Base-by-base conservation (phyloP, 495 filamentous ascomycete species). In the Talaromyces adpressus region DNA sequence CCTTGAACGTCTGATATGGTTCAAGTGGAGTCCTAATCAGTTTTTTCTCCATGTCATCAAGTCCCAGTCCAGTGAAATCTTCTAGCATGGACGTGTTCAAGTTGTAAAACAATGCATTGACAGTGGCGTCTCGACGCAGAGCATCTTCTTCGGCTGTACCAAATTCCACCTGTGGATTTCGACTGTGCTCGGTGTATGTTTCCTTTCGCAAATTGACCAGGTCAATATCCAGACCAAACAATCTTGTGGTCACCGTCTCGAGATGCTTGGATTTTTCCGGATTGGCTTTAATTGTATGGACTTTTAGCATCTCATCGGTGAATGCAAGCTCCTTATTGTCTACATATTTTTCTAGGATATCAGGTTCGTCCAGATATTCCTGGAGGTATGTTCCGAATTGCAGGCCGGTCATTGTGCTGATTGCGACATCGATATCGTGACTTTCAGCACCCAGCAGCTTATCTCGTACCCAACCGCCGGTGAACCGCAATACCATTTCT, bases 391-490 rank as follows among this genome's bases (percentile, higher is more conserved):
- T 74, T 3, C 84, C 87, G 71, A 97, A 98, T 27, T 88, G 81
- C 68, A 88, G 88, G 51, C 94, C 94, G 0, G 93, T 98, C 92
- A 97, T 94, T 59, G 82, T 88, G 78, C 93, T 94, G 77, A 99
- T 96, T 29, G 89, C 91, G 41, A 93, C 89, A 70, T 99, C 94
- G 65, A 99, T 96, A 67, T 99, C 94, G 71, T 95, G 84, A 71
- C 91, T 94, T 32, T 76, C 78, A 27, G 87, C 77, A 8, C 88
- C 90, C 1, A 99, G 82, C 8, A 99, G 82, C 80, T 97, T 98
- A 80, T 99, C 94, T 45, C 94, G 87, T 29, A 99, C 95, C 94
- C 94, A 99, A n/a, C 94, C 94, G 47, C 94, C 94, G 12, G 95
- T 93, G 75, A 93, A 97, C 12, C 94, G 89, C 18, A 99, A 65